These are phyloP conservation scores for Periconia macrospinosa DNA, from an alignment of 2,329 filamentous ascomycete genomes.

Conservation along the genomic window DNA sequence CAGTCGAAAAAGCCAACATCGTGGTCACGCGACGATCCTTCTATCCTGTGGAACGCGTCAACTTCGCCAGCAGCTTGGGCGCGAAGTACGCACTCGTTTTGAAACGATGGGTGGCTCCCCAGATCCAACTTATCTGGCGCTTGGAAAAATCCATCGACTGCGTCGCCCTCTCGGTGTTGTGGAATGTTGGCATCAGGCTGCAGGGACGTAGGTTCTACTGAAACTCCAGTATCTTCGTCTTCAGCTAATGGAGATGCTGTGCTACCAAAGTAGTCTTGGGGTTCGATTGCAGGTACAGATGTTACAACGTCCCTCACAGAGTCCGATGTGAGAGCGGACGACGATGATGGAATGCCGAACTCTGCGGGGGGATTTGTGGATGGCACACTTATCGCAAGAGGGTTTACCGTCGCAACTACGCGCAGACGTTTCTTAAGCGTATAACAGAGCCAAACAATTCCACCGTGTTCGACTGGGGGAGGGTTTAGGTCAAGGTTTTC, in stretches of 20 bases:
- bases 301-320: conserved; percentile 9
- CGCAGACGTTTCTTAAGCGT: conserved; percentile 70
- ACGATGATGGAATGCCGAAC: conserved; percentile 27
- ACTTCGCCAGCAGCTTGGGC: conserved; percentile 43
- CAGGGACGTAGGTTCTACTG: conserved; percentile 8
- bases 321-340: conserved; percentile 16
- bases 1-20: conserved; percentile 72
- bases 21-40: conserved; percentile 21
- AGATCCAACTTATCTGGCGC: conserved; percentile 20
- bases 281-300: conserved; percentile 26
- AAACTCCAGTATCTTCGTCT: conserved; percentile 11
- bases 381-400: conserved; percentile 18
- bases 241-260: conserved; percentile 17
- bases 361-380: conserved; percentile 40
- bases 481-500: conserved; percentile 56
- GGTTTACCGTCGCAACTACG: conserved; percentile 60
- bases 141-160: conserved; percentile 2
- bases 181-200: conserved; percentile 8
- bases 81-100: conserved; percentile 46
- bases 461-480: conserved; percentile 60
- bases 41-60: conserved; percentile 42
- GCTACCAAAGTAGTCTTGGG: conserved; percentile 48
- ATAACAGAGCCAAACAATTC: conserved; percentile 69
- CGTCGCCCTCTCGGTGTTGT: conserved; percentile 1
- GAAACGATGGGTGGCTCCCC: conserved; percentile 29